A percentile compares a stretch with the other conserved stretches of the same genome.
phyloP scores from a whole-genome alignment of 192 early-diverging fungal species.

The Borealophlyctis nickersoniae region DNA sequence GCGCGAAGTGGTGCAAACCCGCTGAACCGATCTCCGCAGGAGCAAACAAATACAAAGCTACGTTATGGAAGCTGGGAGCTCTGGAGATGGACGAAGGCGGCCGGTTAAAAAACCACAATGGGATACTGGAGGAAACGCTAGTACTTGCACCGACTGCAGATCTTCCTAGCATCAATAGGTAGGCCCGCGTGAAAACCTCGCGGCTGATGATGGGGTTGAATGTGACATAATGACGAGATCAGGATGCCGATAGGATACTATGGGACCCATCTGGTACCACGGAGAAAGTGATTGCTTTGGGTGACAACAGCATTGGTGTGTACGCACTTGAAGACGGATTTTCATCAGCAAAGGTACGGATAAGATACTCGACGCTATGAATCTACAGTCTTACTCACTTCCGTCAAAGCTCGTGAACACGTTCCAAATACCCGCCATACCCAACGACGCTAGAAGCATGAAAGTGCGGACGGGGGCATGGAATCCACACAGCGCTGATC shows the following conservation, averaged over 20 bases:
- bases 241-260: slow-evolving; percentile 34
- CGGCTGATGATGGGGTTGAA: slow-evolving; percentile 3
- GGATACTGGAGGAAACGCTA: slow-evolving; percentile 31
- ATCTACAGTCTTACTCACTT: too few species aligned
- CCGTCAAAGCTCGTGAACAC: too few species aligned
- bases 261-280: slow-evolving; percentile 44
- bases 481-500: slow-evolving; percentile 60
- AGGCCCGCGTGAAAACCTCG: not conserved
- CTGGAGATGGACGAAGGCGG: slow-evolving; percentile 27
- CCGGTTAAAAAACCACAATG: slow-evolving; percentile 30
- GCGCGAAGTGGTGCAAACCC: not conserved
- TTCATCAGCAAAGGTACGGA: slow-evolving; percentile 40
- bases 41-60: slow-evolving; percentile 16
- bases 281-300: slow-evolving; percentile 20
- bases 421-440: too few species aligned
- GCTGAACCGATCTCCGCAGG: not conserved
- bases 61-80: slow-evolving; percentile 31
- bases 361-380: too few species aligned
- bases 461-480: slow-evolving; percentile 52
- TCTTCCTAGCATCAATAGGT: slow-evolving; percentile 11
- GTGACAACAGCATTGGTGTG: slow-evolving; percentile 39
- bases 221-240: slow-evolving; percentile 8
- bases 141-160: slow-evolving; percentile 20
- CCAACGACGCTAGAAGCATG: too few species aligned
- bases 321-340: slow-evolving; percentile 44